phyloP scores from a whole-genome alignment of 768 basidiomycete species.

The Tricholoma hemisulphureum region DNA sequence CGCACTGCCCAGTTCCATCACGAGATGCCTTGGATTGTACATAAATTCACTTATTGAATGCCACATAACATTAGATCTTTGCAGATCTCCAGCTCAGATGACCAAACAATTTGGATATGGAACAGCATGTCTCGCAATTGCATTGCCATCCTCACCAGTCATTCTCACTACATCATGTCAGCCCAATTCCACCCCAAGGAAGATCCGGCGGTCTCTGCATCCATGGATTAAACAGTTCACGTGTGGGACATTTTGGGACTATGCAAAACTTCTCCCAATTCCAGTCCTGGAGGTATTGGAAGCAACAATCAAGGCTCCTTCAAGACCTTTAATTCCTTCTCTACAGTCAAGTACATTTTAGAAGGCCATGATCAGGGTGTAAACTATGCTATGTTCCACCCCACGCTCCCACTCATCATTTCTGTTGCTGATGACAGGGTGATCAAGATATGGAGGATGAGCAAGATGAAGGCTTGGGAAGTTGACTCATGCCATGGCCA shows the following conservation, averaged over 20 bases:
- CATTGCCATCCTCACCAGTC: constrained; percentile 97
- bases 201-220: constrained; percentile 94
- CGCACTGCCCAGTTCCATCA: constrained; percentile 98
- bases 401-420: constrained; percentile 92
- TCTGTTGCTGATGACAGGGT: constrained; percentile 96
- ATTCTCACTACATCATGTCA: constrained; percentile 99
- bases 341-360: constrained; percentile 97
- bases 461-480: constrained; percentile 99
- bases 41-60: constrained; percentile 31
- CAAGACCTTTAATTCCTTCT: constrained; percentile 87
- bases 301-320: constrained; percentile 64
- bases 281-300: constrained; percentile 33
- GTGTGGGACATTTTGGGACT: constrained; percentile 99
- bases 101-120: constrained; percentile 99
- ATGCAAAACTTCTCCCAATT: constrained; percentile 73
- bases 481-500: constrained; percentile 98
- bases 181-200: constrained; percentile 99
- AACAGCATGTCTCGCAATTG: constrained; percentile 98
- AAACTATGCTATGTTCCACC: constrained; percentile 97
- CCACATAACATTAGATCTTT: constrained; percentile 10
- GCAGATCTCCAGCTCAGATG: constrained; percentile 87
- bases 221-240: constrained; percentile 98
- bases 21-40: constrained; percentile 99
- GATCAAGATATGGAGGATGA: constrained; percentile 99
- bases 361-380: constrained; percentile 96